Evolutionary conservation across 306 rosid species (phyloP), one percentile per base, ranked within the genome.

Genomic region (Inga leiocalycina): DNA sequence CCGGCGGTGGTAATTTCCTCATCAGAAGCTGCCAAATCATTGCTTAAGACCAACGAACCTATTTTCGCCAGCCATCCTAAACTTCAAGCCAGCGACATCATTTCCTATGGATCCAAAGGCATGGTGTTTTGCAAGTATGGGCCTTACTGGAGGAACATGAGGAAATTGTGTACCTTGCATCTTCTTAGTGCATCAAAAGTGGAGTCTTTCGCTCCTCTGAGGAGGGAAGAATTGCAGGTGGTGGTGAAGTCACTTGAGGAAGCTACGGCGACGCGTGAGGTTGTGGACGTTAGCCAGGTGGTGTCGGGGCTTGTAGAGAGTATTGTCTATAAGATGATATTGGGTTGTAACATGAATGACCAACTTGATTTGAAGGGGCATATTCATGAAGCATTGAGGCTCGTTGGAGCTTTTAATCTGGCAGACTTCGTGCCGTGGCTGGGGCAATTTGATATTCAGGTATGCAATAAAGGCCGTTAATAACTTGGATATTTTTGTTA

Each of bases 41-140:
- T 86, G 66, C 88, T 89, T 68, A 87, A 77, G 79, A 85, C 87
- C 10, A 68, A 87, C 48, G 88, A 87, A 81, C 5, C 49, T 22
- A 34, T 66, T 46, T 79, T 65, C 10, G 65, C 75, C n/a, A 66
- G 52, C 51, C 45, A 75, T 8, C 75, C 82, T 0, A 66, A 19
- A 13, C 0, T 10, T n/a, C 75, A 66, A 79, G 75, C 65, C 4
- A 5, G 22, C 10, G 71, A 66, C 2, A 34, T 66, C 19, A 0
- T 84, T 9, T 0, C 35, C 3, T 84, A 74, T 57, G 77, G 80
- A 30, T 10, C 83, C 8, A 84, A 84, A 37, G 87, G 87, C 37
- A 3, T 84, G 20, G 74, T 2, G 4, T 46, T 66, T 14, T 17
- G 24, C 1, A 22, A 66, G 71, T 66, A 66, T 16, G 71, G 71